Conservation (phyloP, 2,329 filamentous ascomycete species). For the Microsporum ferrugineum region DNA sequence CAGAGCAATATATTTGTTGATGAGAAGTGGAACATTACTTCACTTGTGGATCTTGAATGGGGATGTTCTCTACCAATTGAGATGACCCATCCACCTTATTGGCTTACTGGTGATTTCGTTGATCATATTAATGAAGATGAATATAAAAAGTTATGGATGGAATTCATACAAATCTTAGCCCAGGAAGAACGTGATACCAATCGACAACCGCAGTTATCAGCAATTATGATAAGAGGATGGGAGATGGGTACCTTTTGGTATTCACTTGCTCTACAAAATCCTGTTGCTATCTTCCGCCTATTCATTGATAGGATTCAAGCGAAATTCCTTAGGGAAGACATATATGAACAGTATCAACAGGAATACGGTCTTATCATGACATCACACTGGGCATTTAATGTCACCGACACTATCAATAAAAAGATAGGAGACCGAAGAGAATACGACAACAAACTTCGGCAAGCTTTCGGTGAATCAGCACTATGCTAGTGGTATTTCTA, state of each 20-base stretch:
- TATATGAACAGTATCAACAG: slow-evolving; percentile 9
- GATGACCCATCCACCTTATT: slow-evolving; percentile 24
- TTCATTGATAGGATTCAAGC: slow-evolving; percentile 8
- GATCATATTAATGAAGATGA: slow-evolving; percentile 13
- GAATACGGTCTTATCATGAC: slow-evolving; percentile 13
- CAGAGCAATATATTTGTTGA: slow-evolving; percentile 27
- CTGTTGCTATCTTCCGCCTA: slow-evolving; percentile 3
- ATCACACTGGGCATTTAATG: slow-evolving; percentile 12
- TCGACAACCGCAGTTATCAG: slow-evolving; percentile 2
- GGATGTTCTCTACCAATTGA: slow-evolving; percentile 19
- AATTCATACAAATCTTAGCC: slow-evolving; percentile 16
- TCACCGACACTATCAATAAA: slow-evolving; percentile 7
- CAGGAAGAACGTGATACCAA: slow-evolving; percentile 12
- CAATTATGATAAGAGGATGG: slow-evolving; percentile 9
- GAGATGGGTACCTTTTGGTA: slow-evolving; percentile 9
- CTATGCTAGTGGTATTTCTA: background rate
- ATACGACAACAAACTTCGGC: slow-evolving; percentile 10
- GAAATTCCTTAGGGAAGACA: slow-evolving; percentile 10
- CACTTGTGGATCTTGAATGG: slow-evolving; percentile 29
- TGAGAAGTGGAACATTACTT: slow-evolving; percentile 24
- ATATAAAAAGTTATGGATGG: slow-evolving; percentile 12
- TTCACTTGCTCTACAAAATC: slow-evolving; percentile 6
- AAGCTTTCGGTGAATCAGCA: slow-evolving; percentile 8
- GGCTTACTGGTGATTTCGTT: slow-evolving; percentile 19
- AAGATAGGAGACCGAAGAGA: slow-evolving; percentile 14